Percentiles rank a stretch among this genome's conserved stretches.
Conservation (phyloP, 169 alveolate species). For the Eimeria praecox region DNA sequence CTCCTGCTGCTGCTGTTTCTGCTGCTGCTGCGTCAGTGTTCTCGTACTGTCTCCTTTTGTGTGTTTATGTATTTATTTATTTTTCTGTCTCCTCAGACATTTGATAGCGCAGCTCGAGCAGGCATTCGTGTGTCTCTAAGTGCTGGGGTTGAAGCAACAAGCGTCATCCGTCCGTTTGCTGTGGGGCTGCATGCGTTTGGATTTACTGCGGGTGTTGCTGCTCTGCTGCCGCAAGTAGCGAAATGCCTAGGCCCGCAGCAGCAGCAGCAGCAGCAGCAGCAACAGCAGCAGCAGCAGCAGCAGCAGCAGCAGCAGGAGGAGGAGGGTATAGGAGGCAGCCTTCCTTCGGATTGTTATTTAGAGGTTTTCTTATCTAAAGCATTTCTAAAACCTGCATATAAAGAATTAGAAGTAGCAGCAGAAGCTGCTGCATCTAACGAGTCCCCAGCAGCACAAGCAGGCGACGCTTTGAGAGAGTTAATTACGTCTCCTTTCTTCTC, state of each 20-base stretch:
- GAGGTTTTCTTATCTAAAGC: slow-evolving; percentile 6
- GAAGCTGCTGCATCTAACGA: slow-evolving; percentile 7
- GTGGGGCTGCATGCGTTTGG: slow-evolving; percentile 34
- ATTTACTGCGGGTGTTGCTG: background rate
- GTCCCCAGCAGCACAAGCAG: slow-evolving; percentile 41
- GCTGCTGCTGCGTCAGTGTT: background rate
- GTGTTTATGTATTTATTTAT: background rate
- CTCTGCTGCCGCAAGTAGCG: background rate
- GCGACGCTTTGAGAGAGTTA: slow-evolving; percentile 4
- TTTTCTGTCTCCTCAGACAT: slow-evolving; percentile 39
- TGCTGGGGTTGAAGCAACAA: background rate
- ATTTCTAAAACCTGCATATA: slow-evolving; percentile 3
- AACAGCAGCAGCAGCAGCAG: background rate
- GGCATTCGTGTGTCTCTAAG: background rate
- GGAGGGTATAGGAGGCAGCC: background rate
- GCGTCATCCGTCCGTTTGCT: background rate
- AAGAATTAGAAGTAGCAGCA: background rate
- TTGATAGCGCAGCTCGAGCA: background rate
- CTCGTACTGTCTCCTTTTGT: background rate
- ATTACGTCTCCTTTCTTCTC: background rate
- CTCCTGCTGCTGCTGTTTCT: background rate
- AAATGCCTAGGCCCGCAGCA: background rate
- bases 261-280: background rate
- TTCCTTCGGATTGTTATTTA: too few relatives aligned
- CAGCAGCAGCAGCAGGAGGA: slow-evolving; percentile 6